Evolutionary conservation across 768 basidiomycete species (phyloP).

Genomic region (Amanita pallidorosea): DNA sequence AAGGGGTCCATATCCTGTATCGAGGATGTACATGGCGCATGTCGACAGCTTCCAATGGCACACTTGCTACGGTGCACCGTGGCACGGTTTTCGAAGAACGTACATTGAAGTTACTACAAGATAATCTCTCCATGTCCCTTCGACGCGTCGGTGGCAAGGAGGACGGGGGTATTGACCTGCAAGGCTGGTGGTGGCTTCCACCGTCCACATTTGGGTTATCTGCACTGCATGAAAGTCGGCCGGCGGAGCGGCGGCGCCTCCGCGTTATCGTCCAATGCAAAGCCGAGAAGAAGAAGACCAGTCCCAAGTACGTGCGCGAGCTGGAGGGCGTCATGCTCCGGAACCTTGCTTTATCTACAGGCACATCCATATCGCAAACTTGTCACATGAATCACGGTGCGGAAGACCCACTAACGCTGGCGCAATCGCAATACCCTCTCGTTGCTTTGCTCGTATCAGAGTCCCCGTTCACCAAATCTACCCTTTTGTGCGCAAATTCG

Average conservation of each 20-base stretch:
- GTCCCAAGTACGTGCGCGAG: constrained; percentile 78
- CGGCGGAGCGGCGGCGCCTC: constrained; percentile 35
- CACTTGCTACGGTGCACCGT: constrained; percentile 46
- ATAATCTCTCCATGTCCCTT: constrained; percentile 70
- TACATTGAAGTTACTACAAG: constrained; percentile 47
- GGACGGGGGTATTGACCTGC: constrained; percentile 85
- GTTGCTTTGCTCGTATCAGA: constrained; percentile 77
- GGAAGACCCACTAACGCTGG: not conserved
- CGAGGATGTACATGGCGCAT: not conserved
- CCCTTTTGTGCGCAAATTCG: constrained; percentile 58
- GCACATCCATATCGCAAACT: not conserved
- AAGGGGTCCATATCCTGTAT: not conserved
- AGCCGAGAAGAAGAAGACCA: constrained; percentile 72
- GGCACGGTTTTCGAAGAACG: constrained; percentile 71
- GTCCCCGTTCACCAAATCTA: constrained; percentile 65
- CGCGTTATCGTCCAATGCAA: constrained; percentile 87
- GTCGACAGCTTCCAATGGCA: constrained; percentile 6
- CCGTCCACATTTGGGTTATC: constrained; percentile 5
- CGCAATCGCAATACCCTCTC: constrained; percentile 20
- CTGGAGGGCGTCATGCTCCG: constrained; percentile 79
- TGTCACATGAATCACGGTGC: not conserved
- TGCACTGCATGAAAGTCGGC: not conserved
- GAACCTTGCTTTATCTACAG: constrained; percentile 20
- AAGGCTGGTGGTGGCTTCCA: constrained; percentile 93
- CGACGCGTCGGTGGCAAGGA: constrained; percentile 70